phyloP scores from a whole-genome alignment of 352 stramenopile species.

The Phytophthora pinifolia region DNA sequence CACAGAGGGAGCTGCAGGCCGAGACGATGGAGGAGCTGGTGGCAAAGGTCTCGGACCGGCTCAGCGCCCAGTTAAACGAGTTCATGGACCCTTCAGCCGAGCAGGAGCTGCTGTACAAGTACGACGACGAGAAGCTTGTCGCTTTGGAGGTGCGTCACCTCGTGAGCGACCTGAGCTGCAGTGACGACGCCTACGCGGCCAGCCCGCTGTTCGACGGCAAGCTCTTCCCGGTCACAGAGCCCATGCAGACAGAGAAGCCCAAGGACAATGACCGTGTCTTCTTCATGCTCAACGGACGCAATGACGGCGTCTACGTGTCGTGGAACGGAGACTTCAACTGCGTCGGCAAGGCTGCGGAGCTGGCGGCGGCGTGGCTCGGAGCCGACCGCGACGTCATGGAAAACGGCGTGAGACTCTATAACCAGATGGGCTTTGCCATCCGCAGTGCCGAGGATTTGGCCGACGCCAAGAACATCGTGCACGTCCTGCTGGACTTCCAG shows the following conservation, averaged over 20 bases:
- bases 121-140: slow-evolving; percentile 50
- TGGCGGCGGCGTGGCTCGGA: slow-evolving; percentile 58
- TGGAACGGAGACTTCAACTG: slow-evolving; percentile 77
- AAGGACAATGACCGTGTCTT: slow-evolving; percentile 55
- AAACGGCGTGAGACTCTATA: slow-evolving; percentile 72
- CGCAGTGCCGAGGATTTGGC: slow-evolving; percentile 45
- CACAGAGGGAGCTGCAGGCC: slow-evolving; percentile 17
- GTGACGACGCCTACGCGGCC: slow-evolving; percentile 33
- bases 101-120: slow-evolving; percentile 50
- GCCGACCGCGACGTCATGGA: slow-evolving; percentile 60
- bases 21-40: slow-evolving; percentile 25
- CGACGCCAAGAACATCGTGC: slow-evolving; percentile 56
- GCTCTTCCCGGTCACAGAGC: slow-evolving; percentile 39
- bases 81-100: slow-evolving; percentile 1
- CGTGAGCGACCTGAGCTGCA: slow-evolving; percentile 36
- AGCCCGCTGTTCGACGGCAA: slow-evolving; percentile 38
- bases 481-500: slow-evolving; percentile 81
- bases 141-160: slow-evolving; percentile 39
- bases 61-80: slow-evolving; percentile 18
- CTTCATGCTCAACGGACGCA: slow-evolving; percentile 81
- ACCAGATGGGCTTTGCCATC: slow-evolving; percentile 61
- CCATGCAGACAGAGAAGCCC: slow-evolving; percentile 36
- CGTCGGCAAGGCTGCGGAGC: slow-evolving; percentile 38
- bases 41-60: slow-evolving; percentile 18
- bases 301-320: slow-evolving; percentile 69